Base-by-base conservation (phyloP, 805 yeast genomes). In the Hanseniaspora jakobsenii region DNA sequence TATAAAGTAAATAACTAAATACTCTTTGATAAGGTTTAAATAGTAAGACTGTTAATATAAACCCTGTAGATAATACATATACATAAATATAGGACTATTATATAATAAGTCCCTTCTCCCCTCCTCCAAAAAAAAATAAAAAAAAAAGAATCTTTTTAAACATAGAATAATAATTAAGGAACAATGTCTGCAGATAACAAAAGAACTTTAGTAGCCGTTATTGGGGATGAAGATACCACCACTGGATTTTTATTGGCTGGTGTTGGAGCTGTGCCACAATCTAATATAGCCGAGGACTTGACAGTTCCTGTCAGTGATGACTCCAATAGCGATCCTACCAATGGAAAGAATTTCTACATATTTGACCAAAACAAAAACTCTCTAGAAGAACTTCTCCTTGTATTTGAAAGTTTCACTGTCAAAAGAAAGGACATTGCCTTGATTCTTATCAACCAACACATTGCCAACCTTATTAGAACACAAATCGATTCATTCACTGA, bases 201-300 rank as follows among this genome's bases (percentile, higher is more conserved):
- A 59, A 78, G 98, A 56, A 73, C 81, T 31, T 70, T 87, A 53
- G 69, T 91, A 48, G 97, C 96, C 10, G 94, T 87, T 31, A 85
- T 91, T 57, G 98, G 96, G 14, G 98, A 91, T 58, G 98, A 91
- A 66, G 97, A 91, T 59, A 81, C 97, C 18, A 87, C 91, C 49
- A 91, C 98, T 2, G 98, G 98, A 3, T 74, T 91, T 70, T 69
- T 91, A 28, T 71, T 91, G 48, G 98, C 98, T 1, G 98, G 98
- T 23, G 77, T 84, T 48, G 98, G 98, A 21, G 39, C 40, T 27
- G 47, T 30, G 3, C 38, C 47, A n/a, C 29, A 32, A 22, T 21
- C 17, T 4, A 13, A 22, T n/a, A 26, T 6, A 17, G 12, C n/a
- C 21, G 29, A n/a, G 17, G 42, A 29, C n/a, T n/a, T n/a, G n/a